Evolutionary conservation across 2,329 filamentous ascomycete genomes (phyloP).

Genomic region (Coniochaeta sp.): DNA sequence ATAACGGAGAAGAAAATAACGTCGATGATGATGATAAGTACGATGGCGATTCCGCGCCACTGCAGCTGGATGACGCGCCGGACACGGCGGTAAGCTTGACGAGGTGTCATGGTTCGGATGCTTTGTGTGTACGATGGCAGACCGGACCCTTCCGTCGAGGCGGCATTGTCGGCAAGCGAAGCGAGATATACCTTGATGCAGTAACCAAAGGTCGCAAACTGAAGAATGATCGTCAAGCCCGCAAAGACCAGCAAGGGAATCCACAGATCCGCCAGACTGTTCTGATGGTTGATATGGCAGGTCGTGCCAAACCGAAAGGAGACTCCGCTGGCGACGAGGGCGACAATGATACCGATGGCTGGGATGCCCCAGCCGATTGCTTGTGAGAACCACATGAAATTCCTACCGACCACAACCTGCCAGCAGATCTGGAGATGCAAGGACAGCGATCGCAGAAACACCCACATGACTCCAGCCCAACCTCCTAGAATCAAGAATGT

Average conservation of each 20-base stretch:
- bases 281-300: slow-evolving; percentile 88
- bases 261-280: slow-evolving; percentile 83
- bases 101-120: slow-evolving; percentile 68
- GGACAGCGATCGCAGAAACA: slow-evolving; percentile 81
- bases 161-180: slow-evolving; percentile 66
- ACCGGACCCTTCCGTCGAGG: slow-evolving; percentile 62
- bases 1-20: slow-evolving; percentile 91
- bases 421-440: slow-evolving; percentile 97
- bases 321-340: slow-evolving; percentile 79
- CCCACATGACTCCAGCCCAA: slow-evolving; percentile 79
- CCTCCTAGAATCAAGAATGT: slow-evolving; percentile 81
- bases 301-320: slow-evolving; percentile 88
- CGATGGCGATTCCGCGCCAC: slow-evolving; percentile 88
- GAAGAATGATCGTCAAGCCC: slow-evolving; percentile 67
- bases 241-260: slow-evolving; percentile 77
- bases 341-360: slow-evolving; percentile 63
- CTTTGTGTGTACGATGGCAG: slow-evolving; percentile 72
- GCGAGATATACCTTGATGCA: slow-evolving; percentile 92
- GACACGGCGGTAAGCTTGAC: slow-evolving; percentile 81
- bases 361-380: slow-evolving; percentile 79
- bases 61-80: slow-evolving; percentile 82
- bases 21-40: slow-evolving; percentile 81
- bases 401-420: slow-evolving; percentile 81
- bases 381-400: slow-evolving; percentile 83
- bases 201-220: slow-evolving; percentile 81